Percentiles rank a stretch among this genome's conserved stretches.
These are phyloP conservation scores for Hyaloscypha finlandica DNA, from an alignment of 495 filamentous ascomycete genomes.

Conservation along the genomic window DNA sequence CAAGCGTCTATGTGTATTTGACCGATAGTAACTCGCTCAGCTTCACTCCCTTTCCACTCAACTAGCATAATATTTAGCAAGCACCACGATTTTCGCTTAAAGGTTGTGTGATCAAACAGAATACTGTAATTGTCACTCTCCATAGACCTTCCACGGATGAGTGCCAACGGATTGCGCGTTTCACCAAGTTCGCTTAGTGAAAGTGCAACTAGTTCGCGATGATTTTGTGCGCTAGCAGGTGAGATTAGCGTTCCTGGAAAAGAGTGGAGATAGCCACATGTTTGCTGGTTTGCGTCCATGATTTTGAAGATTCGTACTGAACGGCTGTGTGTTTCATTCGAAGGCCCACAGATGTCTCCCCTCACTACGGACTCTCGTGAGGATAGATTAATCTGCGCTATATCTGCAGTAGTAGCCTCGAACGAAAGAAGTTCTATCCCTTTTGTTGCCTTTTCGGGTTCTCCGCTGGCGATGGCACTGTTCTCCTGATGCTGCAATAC, in stretches of 20 bases:
- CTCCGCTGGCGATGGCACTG: not conserved
- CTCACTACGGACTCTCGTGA: not conserved
- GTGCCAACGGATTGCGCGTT: too few species aligned
- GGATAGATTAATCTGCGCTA: not conserved
- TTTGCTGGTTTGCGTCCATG: not conserved
- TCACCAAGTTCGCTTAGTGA: not conserved
- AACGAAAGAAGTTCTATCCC: not conserved
- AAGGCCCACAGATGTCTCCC: not conserved
- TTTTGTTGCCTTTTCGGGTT: not conserved
- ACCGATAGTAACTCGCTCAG: not conserved
- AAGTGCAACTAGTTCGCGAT: not conserved
- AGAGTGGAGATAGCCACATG: not conserved
- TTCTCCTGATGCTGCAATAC: not conserved
- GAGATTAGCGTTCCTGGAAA: not conserved
- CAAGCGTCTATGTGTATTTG: not conserved
- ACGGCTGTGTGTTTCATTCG: not conserved
- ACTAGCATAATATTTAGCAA: not conserved
- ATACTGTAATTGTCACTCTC: not conserved
- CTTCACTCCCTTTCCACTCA: not conserved
- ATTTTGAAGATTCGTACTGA: not conserved
- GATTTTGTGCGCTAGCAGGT: not conserved
- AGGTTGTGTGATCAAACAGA: not conserved
- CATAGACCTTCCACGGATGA: too few species aligned
- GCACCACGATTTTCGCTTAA: not conserved
- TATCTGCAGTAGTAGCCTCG: not conserved